Conservation (phyloP, 2,329 filamentous ascomycete species). For the Colletotrichum orbiculare region DNA sequence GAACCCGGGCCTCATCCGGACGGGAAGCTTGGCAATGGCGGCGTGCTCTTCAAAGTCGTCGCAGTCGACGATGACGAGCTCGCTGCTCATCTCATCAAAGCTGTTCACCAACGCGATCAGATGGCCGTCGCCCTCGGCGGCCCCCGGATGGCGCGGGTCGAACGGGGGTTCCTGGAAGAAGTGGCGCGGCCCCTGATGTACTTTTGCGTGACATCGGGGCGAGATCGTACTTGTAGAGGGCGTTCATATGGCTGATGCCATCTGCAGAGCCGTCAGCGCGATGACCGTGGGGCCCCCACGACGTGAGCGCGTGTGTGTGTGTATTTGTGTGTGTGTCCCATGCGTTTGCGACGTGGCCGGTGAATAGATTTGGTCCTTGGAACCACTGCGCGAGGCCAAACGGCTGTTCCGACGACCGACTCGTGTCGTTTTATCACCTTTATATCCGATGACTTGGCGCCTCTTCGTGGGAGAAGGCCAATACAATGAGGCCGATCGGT, state of each 20-base stretch:
- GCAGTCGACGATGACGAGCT: not conserved
- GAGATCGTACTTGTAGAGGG: too few relatives aligned
- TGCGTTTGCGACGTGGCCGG: conserved; percentile 2
- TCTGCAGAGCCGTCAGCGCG: too few relatives aligned
- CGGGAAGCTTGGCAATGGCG: not conserved
- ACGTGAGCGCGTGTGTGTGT: too few relatives aligned
- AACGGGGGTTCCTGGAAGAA: too few relatives aligned
- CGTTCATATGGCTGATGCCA: too few relatives aligned
- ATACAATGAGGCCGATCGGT: conserved; percentile 2
- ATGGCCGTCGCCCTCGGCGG: too few relatives aligned
- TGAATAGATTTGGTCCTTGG: not conserved
- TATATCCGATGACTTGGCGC: not conserved
- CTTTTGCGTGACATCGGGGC: too few relatives aligned
- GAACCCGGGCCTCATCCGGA: conserved; percentile 3
- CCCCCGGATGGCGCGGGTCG: too few relatives aligned
- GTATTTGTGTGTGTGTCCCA: not conserved
- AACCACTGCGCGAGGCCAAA: not conserved
- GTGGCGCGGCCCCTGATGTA: too few relatives aligned
- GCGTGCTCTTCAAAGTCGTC: not conserved
- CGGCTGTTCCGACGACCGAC: too few relatives aligned
- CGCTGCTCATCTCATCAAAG: not conserved
- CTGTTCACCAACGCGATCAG: too few relatives aligned
- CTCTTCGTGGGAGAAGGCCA: conserved; percentile 2
- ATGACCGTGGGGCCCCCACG: too few relatives aligned
- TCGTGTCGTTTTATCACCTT: not conserved